Evolutionary conservation across 768 basidiomycete species (phyloP), one percentile per base, ranked within the genome.

Genomic region (Russula sp.): DNA sequence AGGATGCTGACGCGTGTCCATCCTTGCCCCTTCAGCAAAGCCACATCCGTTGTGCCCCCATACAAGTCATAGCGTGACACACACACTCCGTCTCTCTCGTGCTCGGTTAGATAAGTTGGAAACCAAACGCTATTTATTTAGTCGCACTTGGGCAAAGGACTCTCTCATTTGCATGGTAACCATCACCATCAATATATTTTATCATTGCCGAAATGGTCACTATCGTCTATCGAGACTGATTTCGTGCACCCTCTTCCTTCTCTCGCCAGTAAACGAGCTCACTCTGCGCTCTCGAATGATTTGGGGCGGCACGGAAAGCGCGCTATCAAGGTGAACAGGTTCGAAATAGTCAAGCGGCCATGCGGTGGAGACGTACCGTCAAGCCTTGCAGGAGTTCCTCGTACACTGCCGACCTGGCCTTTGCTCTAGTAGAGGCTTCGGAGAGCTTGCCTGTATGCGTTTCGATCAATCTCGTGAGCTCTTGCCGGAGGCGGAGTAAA

Each of bases 201-300:
- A 58, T 7, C 14, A 10, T 45, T 18, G 50, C 22, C 9, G 13
- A 20, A 39, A 60, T 13, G 7, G n/a, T 22, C 40, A 52, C 22
- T 7, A 27, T 34, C 53, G 65, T 47, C 68, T 65, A 44, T 49
- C 66, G 68, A 42, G 31, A 77, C 56, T 78, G 70, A 40, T 79
- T 70, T 37, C 80, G 72, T 20, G 90, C 84, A 68, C 91, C 87
- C 70, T 94, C 94, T 69, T 94, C 91, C 60, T 88, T 79, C 67
- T 91, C 85, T 4, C 88, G 82, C 89, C 94, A 97, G 73, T 87
- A 93, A 4, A 84, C 84, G 45, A 94, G 82, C 70, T 98, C 95
- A 62, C 84, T 83, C 71, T 96, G 94, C 1, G 88, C 81, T 72
- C 92, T 92, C 1, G 89, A 84, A 72, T 97, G 94, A 6, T 85